Evolutionary conservation across 371 early-diverging fungal species (phyloP).

Genomic region (Mucor circinelloides): DNA sequence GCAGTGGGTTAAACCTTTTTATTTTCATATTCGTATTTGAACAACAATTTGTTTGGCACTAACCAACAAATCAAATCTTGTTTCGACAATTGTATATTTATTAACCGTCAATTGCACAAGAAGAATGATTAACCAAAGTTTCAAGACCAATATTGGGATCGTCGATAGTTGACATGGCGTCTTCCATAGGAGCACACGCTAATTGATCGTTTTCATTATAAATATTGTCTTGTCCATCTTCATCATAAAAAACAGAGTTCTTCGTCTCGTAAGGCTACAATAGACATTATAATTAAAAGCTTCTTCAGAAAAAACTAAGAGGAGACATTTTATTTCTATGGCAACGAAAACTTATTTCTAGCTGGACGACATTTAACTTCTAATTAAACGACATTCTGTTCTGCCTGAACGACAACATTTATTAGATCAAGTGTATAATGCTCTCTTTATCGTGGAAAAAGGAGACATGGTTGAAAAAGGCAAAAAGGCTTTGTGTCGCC

Average conservation of each 20-base stretch:
- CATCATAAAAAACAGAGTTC: background rate
- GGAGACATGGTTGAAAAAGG: slow-evolving; percentile 16
- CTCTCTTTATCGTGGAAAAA: too few relatives aligned
- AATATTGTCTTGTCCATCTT: background rate
- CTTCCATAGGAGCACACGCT: background rate
- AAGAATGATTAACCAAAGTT: background rate
- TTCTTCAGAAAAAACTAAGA: too few relatives aligned
- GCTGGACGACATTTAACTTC: too few relatives aligned
- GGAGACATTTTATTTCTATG: too few relatives aligned
- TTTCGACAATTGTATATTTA: background rate
- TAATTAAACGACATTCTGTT: too few relatives aligned
- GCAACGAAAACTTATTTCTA: too few relatives aligned
- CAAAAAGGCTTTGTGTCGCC: slow-evolving; percentile 10
- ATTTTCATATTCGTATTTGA: slow-evolving; percentile 9
- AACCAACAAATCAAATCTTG: background rate
- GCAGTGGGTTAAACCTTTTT: background rate
- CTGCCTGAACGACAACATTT: too few relatives aligned
- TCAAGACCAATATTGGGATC: background rate
- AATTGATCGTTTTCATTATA: background rate
- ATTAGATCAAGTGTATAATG: too few relatives aligned
- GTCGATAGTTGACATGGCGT: background rate
- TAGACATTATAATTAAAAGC: too few relatives aligned
- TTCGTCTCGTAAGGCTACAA: background rate
- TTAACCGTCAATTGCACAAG: background rate
- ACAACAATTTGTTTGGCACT: background rate